phyloP scores from a whole-genome alignment of 371 early-diverging fungal species.

The Mucor circinelloides region DNA sequence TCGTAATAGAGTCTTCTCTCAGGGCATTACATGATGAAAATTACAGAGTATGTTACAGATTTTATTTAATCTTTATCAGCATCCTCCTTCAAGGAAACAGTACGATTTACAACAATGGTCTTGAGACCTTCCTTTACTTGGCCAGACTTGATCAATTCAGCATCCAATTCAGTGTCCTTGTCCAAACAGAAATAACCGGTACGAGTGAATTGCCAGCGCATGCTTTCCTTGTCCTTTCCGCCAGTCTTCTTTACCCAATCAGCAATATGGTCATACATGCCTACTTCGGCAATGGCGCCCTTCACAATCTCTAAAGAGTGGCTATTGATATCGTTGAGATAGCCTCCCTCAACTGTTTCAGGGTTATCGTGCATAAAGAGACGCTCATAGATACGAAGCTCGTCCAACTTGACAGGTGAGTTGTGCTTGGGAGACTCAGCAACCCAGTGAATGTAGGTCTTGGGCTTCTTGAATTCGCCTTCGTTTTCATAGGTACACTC shows the following conservation, averaged over 20 bases:
- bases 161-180: slow-evolving; percentile 74
- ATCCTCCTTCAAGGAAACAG: slow-evolving; percentile 93
- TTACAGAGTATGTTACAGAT: neutral
- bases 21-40: too few relatives aligned
- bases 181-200: slow-evolving; percentile 98
- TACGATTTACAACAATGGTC: slow-evolving; percentile 82
- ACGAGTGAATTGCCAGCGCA: slow-evolving; percentile 96
- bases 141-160: slow-evolving; percentile 40
- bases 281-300: slow-evolving; percentile 84
- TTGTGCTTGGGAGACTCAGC: slow-evolving; percentile 78
- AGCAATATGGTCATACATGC: slow-evolving; percentile 68
- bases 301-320: slow-evolving; percentile 74
- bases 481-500: slow-evolving; percentile 80
- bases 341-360: slow-evolving; percentile 88
- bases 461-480: slow-evolving; percentile 79
- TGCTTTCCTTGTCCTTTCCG: slow-evolving; percentile 68
- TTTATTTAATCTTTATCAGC: slow-evolving; percentile 60
- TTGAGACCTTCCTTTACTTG: slow-evolving; percentile 43
- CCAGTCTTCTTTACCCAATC: slow-evolving; percentile 53
- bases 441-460: slow-evolving; percentile 99
- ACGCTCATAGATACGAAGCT: slow-evolving; percentile 83
- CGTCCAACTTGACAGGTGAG: slow-evolving; percentile 83
- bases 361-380: slow-evolving; percentile 95
- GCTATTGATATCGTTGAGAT: slow-evolving; percentile 89
- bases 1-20: too few relatives aligned